Base-by-base conservation (phyloP, 2,329 filamentous ascomycete species). In the Cordyceps cicadae region DNA sequence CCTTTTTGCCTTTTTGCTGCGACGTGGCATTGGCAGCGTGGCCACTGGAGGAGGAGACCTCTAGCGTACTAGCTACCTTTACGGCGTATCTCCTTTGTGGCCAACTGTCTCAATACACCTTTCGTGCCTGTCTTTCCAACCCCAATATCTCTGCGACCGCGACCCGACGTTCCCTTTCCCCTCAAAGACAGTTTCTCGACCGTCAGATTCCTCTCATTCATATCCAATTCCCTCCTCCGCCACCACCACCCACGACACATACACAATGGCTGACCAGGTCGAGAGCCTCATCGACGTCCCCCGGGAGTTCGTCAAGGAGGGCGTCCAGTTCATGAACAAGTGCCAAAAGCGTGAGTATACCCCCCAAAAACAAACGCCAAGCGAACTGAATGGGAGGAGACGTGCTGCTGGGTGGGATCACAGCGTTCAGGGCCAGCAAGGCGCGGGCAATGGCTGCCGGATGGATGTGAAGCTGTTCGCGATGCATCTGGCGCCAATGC, bases 261-360 rank as follows among this genome's bases (percentile, higher is more conserved):
- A 21, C 26, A 55, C 46, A 43, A 63, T 62, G 61, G 53, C 62
- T 39, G 54, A 62, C 52, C 32, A 51, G 15, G 61, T 89, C 68
- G 85, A 88, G 74, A 85, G 89, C 71, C 77, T 90, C 69, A 81
- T 88, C 71, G 87, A 90, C 66, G 81, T 86, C 71, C 85, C 85
- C 67, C 78, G 79, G 71, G 84, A 87, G 74, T 88, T 88, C 49
- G 41, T 62, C 61, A 62, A 60, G 61, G 61, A 62, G 21, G 61
- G 61, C 29, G 54, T 82, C 63, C 82, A 85, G 67, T 86, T 86
- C 75, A 76, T 85, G 71, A 81, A 80, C 75, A 76, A 81, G 68
- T 85, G 82, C 78, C 82, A 82, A 65, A 86, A 85, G 77, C 83
- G 81, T 83, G 74, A 62, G 80, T 74, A 29, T 74, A 29, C 29